Percentiles rank a stretch among this genome's conserved stretches.
Evolutionary conservation across 2,329 filamentous ascomycete genomes (phyloP).

Genomic region (Penicillium sp.): DNA sequence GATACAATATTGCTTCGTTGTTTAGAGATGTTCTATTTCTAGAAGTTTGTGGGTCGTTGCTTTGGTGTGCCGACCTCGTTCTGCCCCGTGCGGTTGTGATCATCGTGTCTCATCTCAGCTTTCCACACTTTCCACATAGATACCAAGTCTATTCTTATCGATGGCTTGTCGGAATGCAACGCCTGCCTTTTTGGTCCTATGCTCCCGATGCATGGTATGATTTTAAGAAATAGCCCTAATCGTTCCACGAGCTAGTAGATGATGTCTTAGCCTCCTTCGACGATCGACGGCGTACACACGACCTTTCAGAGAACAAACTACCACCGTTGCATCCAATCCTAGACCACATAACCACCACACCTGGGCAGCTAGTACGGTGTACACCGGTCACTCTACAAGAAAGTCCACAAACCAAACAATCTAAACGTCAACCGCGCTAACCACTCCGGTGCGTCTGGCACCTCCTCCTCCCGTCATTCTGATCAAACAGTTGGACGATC

Average conservation of each 20-base stretch:
- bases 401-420: not conserved
- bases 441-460: too few relatives aligned
- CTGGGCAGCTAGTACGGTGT: not conserved
- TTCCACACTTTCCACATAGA: not conserved
- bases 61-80: not conserved
- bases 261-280: not conserved
- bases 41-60: not conserved
- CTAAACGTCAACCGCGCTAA: not conserved
- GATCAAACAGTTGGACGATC: not conserved
- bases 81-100: not conserved
- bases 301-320: not conserved
- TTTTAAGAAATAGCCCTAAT: not conserved
- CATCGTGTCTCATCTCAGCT: slow-evolving; percentile 5
- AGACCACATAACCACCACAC: not conserved
- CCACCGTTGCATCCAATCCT: not conserved
- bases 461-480: not conserved
- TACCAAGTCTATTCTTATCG: slow-evolving; percentile 1
- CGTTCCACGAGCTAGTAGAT: not conserved
- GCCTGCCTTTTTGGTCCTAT: not conserved
- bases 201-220: not conserved
- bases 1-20: not conserved
- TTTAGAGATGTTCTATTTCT: not conserved
- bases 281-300: not conserved
- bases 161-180: not conserved
- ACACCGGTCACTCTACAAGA: not conserved